phyloP scores from a whole-genome alignment of 164 flowering plant genomes.

The Vitis cinerea region DNA sequence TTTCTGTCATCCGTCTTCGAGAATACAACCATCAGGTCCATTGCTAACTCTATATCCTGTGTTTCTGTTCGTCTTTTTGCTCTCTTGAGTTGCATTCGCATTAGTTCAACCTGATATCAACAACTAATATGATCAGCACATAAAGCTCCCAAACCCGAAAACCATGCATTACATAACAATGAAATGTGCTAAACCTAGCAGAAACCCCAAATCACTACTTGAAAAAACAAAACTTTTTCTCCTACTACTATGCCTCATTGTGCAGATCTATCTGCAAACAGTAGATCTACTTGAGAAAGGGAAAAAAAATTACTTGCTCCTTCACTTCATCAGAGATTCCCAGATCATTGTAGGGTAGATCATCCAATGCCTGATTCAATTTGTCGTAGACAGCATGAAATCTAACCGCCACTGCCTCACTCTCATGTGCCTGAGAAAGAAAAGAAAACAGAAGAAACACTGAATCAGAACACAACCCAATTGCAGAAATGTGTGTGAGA shows the following conservation, averaged over 20 bases:
- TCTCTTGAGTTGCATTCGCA: conserved; percentile 31
- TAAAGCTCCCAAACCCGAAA: not conserved
- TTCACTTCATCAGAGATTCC: conserved; percentile 31
- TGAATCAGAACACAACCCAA: not conserved
- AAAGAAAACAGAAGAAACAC: not conserved
- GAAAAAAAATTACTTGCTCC: conserved; percentile 23
- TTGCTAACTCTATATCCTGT: conserved; percentile 33
- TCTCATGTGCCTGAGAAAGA: conserved; percentile 19
- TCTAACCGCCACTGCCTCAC: conserved; percentile 29
- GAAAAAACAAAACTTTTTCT: too few relatives aligned
- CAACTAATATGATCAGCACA: not conserved
- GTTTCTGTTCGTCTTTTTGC: conserved; percentile 29
- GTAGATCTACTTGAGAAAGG: not conserved
- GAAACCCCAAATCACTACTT: too few relatives aligned
- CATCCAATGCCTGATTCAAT: conserved; percentile 24
- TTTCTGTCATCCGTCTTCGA: conserved; percentile 22
- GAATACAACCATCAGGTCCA: conserved; percentile 32
- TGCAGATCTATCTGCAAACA: not conserved
- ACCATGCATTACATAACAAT: too few relatives aligned
- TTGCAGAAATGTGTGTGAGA: not conserved
- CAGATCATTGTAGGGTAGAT: conserved; percentile 23
- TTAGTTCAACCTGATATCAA: conserved; percentile 29
- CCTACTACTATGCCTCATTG: not conserved
- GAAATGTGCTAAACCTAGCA: too few relatives aligned
- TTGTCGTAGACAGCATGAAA: conserved; percentile 33